Percentiles rank a stretch among this genome's conserved stretches.
Evolutionary conservation across 768 basidiomycete species (phyloP).

Genomic region (Kwoniella botswanensis): DNA sequence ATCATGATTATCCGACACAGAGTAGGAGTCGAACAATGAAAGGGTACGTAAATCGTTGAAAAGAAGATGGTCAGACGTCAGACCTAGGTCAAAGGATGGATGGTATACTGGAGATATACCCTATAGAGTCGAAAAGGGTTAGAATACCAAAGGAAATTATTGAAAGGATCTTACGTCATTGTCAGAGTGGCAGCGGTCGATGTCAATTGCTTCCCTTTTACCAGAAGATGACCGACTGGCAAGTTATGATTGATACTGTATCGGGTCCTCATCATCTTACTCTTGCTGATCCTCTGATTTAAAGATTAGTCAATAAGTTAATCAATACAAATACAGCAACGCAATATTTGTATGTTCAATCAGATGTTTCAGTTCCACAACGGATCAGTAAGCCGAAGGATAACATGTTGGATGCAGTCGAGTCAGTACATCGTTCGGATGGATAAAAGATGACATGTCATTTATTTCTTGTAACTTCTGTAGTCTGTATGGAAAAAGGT

Average conservation of each 20-base stretch:
- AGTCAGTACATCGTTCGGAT: not conserved
- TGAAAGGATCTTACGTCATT: not conserved
- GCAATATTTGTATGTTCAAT: too few relatives aligned
- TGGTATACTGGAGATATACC: too few relatives aligned
- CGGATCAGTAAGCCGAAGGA: too few relatives aligned
- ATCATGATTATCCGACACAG: not conserved
- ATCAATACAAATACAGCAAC: too few relatives aligned
- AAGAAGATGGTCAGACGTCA: not conserved
- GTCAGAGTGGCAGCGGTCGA: not conserved
- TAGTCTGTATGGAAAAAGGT: not conserved
- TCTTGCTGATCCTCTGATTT: too few relatives aligned
- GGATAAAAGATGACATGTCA: slow-evolving; percentile 2
- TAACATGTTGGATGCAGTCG: too few relatives aligned
- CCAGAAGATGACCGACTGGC: too few relatives aligned
- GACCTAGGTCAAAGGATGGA: not conserved
- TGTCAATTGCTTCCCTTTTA: not conserved
- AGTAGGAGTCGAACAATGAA: slow-evolving; percentile 8
- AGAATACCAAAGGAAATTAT: not conserved
- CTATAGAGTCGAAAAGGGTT: not conserved
- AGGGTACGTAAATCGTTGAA: not conserved
- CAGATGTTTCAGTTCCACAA: too few relatives aligned
- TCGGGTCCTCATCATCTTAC: too few relatives aligned
- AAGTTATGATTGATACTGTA: too few relatives aligned
- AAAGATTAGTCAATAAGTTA: too few relatives aligned
- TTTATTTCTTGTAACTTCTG: slow-evolving; percentile 6